Percentiles rank a stretch among this genome's conserved stretches.
phyloP scores from a whole-genome alignment of 306 rosid species.

The Amphicarpaea edgeworthii region DNA sequence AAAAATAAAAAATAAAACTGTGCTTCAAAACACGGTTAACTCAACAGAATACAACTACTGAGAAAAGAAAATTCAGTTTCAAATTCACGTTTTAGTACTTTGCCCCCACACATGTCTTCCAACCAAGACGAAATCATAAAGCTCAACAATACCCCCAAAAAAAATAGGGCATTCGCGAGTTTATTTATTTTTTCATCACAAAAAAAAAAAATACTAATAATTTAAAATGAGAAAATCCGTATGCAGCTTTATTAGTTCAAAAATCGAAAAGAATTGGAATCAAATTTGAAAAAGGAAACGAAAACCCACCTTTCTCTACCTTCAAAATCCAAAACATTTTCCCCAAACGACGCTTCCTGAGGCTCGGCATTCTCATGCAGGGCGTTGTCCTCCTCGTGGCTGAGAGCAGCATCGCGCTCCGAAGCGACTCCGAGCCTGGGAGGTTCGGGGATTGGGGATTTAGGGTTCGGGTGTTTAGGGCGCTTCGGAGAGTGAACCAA shows the following conservation, averaged over 20 bases:
- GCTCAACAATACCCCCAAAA: slow-evolving; percentile 8
- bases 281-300: neutral
- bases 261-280: slow-evolving; percentile 13
- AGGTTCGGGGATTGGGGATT: slow-evolving; percentile 40
- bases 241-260: neutral
- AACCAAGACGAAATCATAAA: slow-evolving; percentile 25
- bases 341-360: slow-evolving; percentile 86
- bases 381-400: slow-evolving; percentile 28
- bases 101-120: neutral
- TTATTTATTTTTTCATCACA: neutral
- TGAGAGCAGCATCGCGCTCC: slow-evolving; percentile 12
- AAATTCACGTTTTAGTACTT: slow-evolving; percentile 17
- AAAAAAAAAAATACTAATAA: neutral
- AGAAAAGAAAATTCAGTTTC: neutral
- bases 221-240: slow-evolving; percentile 2
- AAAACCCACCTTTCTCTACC: slow-evolving; percentile 89
- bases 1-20: too few species aligned
- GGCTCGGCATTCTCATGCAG: slow-evolving; percentile 48
- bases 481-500: slow-evolving; percentile 53
- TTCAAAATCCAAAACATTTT: slow-evolving; percentile 82
- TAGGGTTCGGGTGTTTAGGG: slow-evolving; percentile 54
- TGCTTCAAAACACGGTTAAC: neutral
- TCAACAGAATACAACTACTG: slow-evolving; percentile 6
- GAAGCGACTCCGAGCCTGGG: slow-evolving; percentile 54
- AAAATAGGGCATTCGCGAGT: neutral